These are phyloP conservation scores for Trapa incisa DNA, from an alignment of 345 rosid genomes.

Conservation along the genomic window DNA sequence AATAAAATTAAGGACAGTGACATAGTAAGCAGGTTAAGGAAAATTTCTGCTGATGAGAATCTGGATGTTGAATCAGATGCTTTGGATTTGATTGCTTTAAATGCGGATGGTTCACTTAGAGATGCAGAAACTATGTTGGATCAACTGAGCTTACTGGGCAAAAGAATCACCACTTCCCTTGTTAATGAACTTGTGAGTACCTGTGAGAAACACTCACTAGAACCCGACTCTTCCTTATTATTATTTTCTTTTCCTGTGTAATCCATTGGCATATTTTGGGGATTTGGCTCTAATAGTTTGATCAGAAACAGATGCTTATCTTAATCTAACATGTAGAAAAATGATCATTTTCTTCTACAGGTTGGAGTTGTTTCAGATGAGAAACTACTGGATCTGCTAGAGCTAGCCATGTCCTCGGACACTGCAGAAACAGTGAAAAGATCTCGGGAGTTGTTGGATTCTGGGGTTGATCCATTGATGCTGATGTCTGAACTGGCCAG, in stretches of 20 bases:
- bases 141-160: constrained; percentile 89
- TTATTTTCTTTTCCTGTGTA: not conserved
- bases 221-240: not conserved
- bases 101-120: constrained; percentile 93
- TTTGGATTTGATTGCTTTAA: constrained; percentile 80
- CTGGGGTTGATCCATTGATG: constrained; percentile 85
- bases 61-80: constrained; percentile 84
- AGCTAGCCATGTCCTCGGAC: constrained; percentile 88
- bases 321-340: not conserved
- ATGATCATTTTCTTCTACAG: constrained; percentile 23
- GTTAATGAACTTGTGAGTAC: constrained; percentile 91
- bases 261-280: not conserved
- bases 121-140: constrained; percentile 98
- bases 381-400: constrained; percentile 82
- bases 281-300: not conserved
- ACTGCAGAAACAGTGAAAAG: constrained; percentile 89
- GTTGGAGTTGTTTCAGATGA: constrained; percentile 95
- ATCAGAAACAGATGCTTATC: not conserved
- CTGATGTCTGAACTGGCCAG: constrained; percentile 96
- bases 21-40: constrained; percentile 50
- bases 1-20: constrained; percentile 87
- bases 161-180: constrained; percentile 65
- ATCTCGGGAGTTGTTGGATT: constrained; percentile 86
- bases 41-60: constrained; percentile 58
- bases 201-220: not conserved